Conservation (phyloP, 2,329 filamentous ascomycete species). For the Colletotrichum spaethianum region DNA sequence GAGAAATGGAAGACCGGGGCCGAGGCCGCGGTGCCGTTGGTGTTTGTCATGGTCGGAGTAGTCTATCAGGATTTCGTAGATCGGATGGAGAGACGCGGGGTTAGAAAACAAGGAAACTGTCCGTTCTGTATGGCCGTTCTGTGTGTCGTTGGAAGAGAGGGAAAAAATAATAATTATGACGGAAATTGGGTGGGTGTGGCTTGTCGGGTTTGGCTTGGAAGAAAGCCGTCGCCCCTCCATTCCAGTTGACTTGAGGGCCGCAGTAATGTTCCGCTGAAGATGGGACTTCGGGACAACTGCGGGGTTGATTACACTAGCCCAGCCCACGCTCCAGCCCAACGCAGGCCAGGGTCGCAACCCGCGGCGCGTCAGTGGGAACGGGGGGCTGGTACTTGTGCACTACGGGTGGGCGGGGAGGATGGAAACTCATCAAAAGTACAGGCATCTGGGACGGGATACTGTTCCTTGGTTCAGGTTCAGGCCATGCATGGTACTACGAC, state of each 20-base stretch:
- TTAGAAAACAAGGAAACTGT: not conserved
- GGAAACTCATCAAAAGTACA: not conserved
- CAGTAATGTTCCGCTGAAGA: constrained; percentile 39
- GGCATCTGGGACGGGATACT: not conserved
- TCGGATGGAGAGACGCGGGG: not conserved
- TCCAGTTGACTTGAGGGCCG: constrained; percentile 21
- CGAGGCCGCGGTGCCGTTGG: constrained; percentile 19
- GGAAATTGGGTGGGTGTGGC: constrained; percentile 29
- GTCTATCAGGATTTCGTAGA: not conserved
- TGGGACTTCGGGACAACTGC: constrained; percentile 33
- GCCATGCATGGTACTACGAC: constrained; percentile 15
- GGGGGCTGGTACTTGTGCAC: constrained; percentile 20
- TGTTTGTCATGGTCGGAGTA: constrained; percentile 9
- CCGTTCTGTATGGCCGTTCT: not conserved
- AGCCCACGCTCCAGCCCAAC: not conserved
- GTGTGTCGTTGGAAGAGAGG: constrained; percentile 6
- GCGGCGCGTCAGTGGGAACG: constrained; percentile 28
- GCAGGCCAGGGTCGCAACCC: constrained; percentile 37
- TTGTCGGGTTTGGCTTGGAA: constrained; percentile 13
- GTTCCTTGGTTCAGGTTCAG: constrained; percentile 31
- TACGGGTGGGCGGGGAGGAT: not conserved
- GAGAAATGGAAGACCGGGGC: constrained; percentile 51
- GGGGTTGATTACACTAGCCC: constrained; percentile 26
- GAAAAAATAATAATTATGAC: constrained; percentile 20
- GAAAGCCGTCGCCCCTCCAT: constrained; percentile 9